Conservation (phyloP, 1,284 basidiomycete genomes). For the Trichosporon sp. region DNA sequence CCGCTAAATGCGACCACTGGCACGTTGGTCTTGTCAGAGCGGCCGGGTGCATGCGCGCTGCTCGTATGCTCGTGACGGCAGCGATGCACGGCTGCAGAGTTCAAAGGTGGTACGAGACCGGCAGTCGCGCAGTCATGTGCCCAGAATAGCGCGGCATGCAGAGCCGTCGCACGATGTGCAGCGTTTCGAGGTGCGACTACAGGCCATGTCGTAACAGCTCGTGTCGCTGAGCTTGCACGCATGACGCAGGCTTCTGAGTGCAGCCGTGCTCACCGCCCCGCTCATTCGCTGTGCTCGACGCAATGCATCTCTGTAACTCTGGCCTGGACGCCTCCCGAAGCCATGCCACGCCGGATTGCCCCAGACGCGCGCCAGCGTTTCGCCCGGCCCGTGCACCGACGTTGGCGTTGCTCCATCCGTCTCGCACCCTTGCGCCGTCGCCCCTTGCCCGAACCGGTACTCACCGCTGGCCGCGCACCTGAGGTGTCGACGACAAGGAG, state of each 20-base stretch:
- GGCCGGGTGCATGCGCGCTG: no score
- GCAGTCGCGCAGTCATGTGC: no score
- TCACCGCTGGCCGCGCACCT: background rate
- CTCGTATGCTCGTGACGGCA: no score
- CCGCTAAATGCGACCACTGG: no score
- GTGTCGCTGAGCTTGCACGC: no score
- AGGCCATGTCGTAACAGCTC: background rate
- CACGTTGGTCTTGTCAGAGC: background rate
- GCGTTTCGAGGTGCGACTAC: background rate
- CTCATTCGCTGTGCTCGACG: background rate
- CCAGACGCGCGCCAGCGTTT: background rate
- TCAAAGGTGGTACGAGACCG: no score
- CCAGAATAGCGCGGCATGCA: background rate
- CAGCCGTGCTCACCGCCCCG: background rate
- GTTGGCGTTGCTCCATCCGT: background rate
- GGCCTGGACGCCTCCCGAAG: background rate
- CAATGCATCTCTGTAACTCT: background rate
- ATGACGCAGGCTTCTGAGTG: no score
- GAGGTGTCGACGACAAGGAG: no score
- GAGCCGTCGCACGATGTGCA: background rate
- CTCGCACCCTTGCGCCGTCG: no score
- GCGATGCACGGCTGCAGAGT: no score
- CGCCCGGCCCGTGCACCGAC: background rate
- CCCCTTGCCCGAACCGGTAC: background rate
- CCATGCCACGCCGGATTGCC: background rate